Evolutionary conservation across 1,284 basidiomycete genomes (phyloP).

Genomic region (Ceratobasidium sp.): DNA sequence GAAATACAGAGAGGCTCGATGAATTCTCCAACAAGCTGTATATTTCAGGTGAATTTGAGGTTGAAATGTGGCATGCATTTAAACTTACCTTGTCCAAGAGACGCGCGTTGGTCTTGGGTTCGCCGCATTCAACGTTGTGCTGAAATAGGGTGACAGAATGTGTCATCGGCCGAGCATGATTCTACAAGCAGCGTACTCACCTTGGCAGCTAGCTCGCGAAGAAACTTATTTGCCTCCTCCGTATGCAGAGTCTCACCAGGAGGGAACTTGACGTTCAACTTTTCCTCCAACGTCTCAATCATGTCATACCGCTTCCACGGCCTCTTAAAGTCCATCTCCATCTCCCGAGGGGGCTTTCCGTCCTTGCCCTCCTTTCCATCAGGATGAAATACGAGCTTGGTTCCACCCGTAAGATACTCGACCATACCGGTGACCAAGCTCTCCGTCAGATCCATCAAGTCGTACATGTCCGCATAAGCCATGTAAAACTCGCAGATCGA

Average conservation of each 20-base stretch:
- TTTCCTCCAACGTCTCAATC: conserved; percentile 96
- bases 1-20: conserved; percentile 98
- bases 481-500: conserved; percentile 99
- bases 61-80: not conserved
- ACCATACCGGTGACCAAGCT: conserved; percentile 91
- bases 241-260: conserved; percentile 92
- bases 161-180: not conserved
- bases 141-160: conserved; percentile 53
- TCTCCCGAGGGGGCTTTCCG: conserved; percentile 65
- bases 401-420: conserved; percentile 86
- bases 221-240: conserved; percentile 88
- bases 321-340: conserved; percentile 87
- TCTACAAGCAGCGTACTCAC: conserved; percentile 55
- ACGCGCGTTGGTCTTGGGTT: conserved; percentile 95
- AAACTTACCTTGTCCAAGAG: conserved; percentile 88
- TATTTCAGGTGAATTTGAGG: conserved; percentile 6
- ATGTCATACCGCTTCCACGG: conserved; percentile 99
- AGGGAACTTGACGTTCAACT: conserved; percentile 93
- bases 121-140: conserved; percentile 98
- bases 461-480: conserved; percentile 99
- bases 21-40: conserved; percentile 92
- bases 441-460: conserved; percentile 98
- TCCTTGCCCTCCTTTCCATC: conserved; percentile 79
- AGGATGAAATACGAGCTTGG: conserved; percentile 89
- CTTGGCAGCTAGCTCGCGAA: conserved; percentile 86